Evolutionary conservation across 495 filamentous ascomycete species (phyloP).

Genomic region (Thozetella sp.): DNA sequence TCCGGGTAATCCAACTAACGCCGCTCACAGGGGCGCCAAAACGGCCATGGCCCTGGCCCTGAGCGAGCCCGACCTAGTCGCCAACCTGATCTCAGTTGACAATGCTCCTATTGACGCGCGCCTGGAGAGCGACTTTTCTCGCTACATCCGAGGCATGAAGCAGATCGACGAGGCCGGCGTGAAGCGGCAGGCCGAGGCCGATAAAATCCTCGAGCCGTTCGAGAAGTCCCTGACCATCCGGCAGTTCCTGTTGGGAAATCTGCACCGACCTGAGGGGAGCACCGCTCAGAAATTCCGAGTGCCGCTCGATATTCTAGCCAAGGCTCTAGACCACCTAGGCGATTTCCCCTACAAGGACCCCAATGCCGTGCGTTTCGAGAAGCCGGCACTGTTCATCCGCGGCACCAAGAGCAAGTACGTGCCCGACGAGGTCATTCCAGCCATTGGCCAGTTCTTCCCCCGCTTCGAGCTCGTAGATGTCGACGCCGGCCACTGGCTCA

Average conservation of each 20-base stretch:
- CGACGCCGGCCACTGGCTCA: slow-evolving; percentile 92
- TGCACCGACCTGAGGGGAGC: slow-evolving; percentile 49
- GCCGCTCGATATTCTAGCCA: slow-evolving; percentile 38
- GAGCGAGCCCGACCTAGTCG: slow-evolving; percentile 61
- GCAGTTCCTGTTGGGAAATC: slow-evolving; percentile 93
- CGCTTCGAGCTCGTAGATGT: slow-evolving; percentile 78
- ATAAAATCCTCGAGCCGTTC: slow-evolving; percentile 75
- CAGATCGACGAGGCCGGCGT: slow-evolving; percentile 69
- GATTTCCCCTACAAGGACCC: slow-evolving; percentile 84
- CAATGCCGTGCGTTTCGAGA: slow-evolving; percentile 62
- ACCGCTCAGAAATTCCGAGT: slow-evolving; percentile 43
- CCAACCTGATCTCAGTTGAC: slow-evolving; percentile 80
- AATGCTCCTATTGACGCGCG: slow-evolving; percentile 86
- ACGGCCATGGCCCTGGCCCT: slow-evolving; percentile 89
- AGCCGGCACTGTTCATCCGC: slow-evolving; percentile 80
- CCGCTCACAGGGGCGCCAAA: slow-evolving; percentile 80
- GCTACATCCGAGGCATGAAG: slow-evolving; percentile 85
- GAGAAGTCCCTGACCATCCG: slow-evolving; percentile 78
- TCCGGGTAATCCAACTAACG: neutral
- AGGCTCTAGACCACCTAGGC: slow-evolving; percentile 59
- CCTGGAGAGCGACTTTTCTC: slow-evolving; percentile 72
- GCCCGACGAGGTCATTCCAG: slow-evolving; percentile 81
- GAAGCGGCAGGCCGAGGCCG: slow-evolving; percentile 73
- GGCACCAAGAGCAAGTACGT: slow-evolving; percentile 86
- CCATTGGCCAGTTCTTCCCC: slow-evolving; percentile 90